Evolutionary conservation across 352 stramenopile species (phyloP).

Genomic region (Globisporangium sylvaticum): DNA sequence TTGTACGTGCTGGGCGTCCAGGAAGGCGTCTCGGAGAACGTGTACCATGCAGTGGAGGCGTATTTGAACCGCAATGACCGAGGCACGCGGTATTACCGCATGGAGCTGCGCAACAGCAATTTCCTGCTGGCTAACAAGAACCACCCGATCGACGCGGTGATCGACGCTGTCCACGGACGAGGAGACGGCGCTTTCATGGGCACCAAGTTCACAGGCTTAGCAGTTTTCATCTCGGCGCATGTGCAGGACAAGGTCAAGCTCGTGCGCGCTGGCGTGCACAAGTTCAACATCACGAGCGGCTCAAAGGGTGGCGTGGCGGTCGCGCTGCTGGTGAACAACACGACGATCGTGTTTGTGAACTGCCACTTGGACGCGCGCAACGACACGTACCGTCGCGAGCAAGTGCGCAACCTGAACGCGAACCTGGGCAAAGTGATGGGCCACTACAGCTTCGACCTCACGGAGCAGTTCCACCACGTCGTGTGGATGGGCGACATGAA

Average conservation of each 20-base stretch:
- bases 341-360: constrained; percentile 83
- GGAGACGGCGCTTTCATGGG: constrained; percentile 79
- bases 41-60: constrained; percentile 76
- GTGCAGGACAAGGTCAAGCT: constrained; percentile 68
- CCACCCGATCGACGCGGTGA: constrained; percentile 55
- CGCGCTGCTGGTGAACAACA: constrained; percentile 68
- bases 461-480: constrained; percentile 87
- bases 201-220: constrained; percentile 84
- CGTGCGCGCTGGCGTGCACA: constrained; percentile 67
- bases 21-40: constrained; percentile 81
- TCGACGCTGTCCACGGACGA: constrained; percentile 76
- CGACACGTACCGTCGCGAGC: constrained; percentile 73
- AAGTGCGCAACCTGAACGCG: constrained; percentile 78
- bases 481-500: constrained; percentile 90
- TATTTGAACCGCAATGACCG: constrained; percentile 73
- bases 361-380: constrained; percentile 82
- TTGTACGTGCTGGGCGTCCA: constrained; percentile 86
- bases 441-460: constrained; percentile 76
- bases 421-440: constrained; percentile 79
- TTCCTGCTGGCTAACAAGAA: constrained; percentile 68
- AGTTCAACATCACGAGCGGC: constrained; percentile 77
- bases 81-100: constrained; percentile 55
- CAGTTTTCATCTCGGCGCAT: constrained; percentile 60
- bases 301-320: constrained; percentile 81
- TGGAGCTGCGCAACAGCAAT: constrained; percentile 75